phyloP scores from a whole-genome alignment of 2,329 filamentous ascomycete species.

The Mollisiaceae sp. region DNA sequence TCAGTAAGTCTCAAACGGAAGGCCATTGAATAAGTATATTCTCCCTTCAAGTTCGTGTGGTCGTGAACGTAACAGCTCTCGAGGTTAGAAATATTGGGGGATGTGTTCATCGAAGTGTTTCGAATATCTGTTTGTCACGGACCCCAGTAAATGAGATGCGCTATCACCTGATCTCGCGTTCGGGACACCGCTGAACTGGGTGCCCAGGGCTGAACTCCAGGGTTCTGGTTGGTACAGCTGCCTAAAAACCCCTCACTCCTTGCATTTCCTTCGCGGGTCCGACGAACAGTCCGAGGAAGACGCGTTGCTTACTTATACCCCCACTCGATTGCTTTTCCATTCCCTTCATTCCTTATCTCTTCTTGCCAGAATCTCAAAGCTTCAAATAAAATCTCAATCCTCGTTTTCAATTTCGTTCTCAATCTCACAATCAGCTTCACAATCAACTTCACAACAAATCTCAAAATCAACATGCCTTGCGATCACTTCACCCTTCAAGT shows the following conservation, averaged over 20 bases:
- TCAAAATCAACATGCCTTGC: constrained; percentile 25
- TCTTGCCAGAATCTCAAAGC: too few relatives aligned
- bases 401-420: too few relatives aligned
- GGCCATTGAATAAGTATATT: too few relatives aligned
- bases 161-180: constrained; percentile 4
- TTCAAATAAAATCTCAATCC: too few relatives aligned
- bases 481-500: constrained; percentile 26
- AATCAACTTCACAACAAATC: background rate
- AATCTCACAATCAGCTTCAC: too few relatives aligned
- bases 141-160: background rate
- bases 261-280: background rate
- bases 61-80: too few relatives aligned
- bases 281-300: background rate
- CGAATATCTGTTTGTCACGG: too few relatives aligned
- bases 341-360: background rate
- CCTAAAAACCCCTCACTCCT: background rate
- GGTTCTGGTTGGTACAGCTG: background rate
- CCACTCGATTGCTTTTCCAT: background rate
- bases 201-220: background rate
- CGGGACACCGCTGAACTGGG: background rate
- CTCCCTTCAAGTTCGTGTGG: too few relatives aligned
- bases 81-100: too few relatives aligned
- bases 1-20: too few relatives aligned
- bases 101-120: too few relatives aligned
- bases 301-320: constrained; percentile 4